A percentile compares a stretch with the other conserved stretches of the same genome.
Conservation (phyloP, 768 basidiomycete species). For the Boletus patriciae region DNA sequence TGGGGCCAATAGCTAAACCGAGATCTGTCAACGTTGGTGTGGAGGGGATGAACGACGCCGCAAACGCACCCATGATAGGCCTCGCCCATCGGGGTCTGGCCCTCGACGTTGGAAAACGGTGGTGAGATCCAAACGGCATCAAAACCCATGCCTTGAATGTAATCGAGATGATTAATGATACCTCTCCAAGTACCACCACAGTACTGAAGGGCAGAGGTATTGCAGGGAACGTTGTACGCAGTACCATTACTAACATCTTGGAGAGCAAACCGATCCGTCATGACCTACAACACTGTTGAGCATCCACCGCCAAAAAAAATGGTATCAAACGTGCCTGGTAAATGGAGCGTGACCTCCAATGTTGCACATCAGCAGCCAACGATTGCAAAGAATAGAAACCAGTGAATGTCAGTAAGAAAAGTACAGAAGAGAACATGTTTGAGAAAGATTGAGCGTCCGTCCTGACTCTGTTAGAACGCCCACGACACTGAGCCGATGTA, state of each 20-base stretch:
- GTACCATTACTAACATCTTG: slow-evolving; percentile 34
- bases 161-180: slow-evolving; percentile 55
- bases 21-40: background rate
- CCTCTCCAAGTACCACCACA: slow-evolving; percentile 61
- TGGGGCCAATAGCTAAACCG: slow-evolving; percentile 50
- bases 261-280: slow-evolving; percentile 64
- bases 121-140: slow-evolving; percentile 63
- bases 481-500: background rate
- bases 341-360: slow-evolving; percentile 54
- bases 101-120: slow-evolving; percentile 49
- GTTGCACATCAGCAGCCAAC: slow-evolving; percentile 42
- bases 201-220: slow-evolving; percentile 47
- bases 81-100: slow-evolving; percentile 49
- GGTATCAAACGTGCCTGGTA: slow-evolving; percentile 43
- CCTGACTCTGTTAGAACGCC: slow-evolving; percentile 2
- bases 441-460: background rate
- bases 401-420: slow-evolving; percentile 12
- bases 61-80: slow-evolving; percentile 53
- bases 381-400: slow-evolving; percentile 10
- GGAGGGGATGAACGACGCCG: background rate
- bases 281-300: slow-evolving; percentile 32
- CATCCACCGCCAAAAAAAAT: background rate
- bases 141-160: slow-evolving; percentile 63
- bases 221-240: slow-evolving; percentile 40
- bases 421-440: slow-evolving; percentile 8